Evolutionary conservation across 2,329 filamentous ascomycete species (phyloP).

Genomic region (Stachybotrys echinatus): DNA sequence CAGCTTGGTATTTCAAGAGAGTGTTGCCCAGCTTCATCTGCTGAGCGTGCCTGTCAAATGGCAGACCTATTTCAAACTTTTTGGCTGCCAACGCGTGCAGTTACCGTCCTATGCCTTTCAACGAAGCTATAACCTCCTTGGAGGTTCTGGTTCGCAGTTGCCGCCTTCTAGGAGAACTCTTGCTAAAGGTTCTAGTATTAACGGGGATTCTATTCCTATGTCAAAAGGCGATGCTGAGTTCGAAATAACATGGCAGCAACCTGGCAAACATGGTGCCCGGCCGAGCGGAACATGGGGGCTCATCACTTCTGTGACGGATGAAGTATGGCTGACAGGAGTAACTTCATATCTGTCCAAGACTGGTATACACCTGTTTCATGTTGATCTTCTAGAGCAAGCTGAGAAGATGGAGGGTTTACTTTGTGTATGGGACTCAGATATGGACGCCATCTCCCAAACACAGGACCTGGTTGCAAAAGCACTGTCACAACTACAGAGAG

Average conservation of each 20-base stretch:
- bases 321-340: constrained; percentile 1
- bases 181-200: too few species aligned
- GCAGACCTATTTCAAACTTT: constrained; percentile 20
- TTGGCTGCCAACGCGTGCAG: constrained; percentile 16
- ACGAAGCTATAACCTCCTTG: constrained; percentile 4
- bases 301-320: not conserved
- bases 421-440: constrained; percentile 7
- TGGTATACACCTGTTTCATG: constrained; percentile 1
- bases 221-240: too few species aligned
- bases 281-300: constrained; percentile 4
- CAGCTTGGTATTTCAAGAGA: constrained; percentile 12
- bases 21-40: constrained; percentile 17
- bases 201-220: too few species aligned
- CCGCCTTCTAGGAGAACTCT: not conserved
- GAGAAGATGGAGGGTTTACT: constrained; percentile 5
- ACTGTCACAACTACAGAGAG: constrained; percentile 5
- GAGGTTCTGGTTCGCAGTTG: not conserved
- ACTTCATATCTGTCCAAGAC: not conserved
- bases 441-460: not conserved
- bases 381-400: constrained; percentile 4
- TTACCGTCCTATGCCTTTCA: constrained; percentile 26
- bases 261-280: too few species aligned
- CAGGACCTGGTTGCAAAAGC: constrained; percentile 1
- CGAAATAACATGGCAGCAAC: not conserved
- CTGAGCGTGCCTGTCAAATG: constrained; percentile 20